phyloP scores from a whole-genome alignment of 2,329 filamentous ascomycete species.

The Cercospora zeina region DNA sequence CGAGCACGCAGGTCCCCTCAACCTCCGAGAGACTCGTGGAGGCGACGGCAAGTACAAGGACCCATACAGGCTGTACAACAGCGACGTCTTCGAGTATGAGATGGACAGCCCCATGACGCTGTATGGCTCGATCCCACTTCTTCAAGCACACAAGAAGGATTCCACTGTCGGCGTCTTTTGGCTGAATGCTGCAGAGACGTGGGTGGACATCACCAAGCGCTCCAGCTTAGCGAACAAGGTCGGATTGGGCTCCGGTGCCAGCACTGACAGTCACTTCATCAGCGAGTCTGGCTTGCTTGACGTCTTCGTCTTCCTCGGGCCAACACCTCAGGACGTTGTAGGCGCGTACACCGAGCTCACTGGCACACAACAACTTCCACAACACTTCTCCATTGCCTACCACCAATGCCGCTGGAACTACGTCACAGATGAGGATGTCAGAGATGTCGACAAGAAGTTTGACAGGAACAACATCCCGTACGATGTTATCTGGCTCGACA shows the following conservation, averaged over 20 bases:
- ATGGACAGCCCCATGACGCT: slow-evolving; percentile 97
- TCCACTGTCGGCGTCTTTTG: slow-evolving; percentile 96
- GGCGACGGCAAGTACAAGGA: slow-evolving; percentile 82
- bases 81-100: slow-evolving; percentile 97
- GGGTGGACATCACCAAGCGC: slow-evolving; percentile 88
- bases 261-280: slow-evolving; percentile 93
- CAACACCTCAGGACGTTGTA: slow-evolving; percentile 77
- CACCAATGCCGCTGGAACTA: slow-evolving; percentile 99
- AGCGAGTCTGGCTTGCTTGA: slow-evolving; percentile 89
- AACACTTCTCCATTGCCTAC: slow-evolving; percentile 88
- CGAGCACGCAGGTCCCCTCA: slow-evolving; percentile 84
- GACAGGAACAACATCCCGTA: slow-evolving; percentile 95
- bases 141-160: slow-evolving; percentile 93
- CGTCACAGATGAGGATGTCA: slow-evolving; percentile 93
- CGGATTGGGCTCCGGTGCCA: slow-evolving; percentile 68
- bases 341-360: slow-evolving; percentile 86
- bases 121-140: slow-evolving; percentile 94
- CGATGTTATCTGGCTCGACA: slow-evolving; percentile 98
- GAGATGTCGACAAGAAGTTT: slow-evolving; percentile 93
- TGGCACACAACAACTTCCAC: slow-evolving; percentile 85
- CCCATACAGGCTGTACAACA: slow-evolving; percentile 92
- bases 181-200: slow-evolving; percentile 95
- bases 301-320: slow-evolving; percentile 91
- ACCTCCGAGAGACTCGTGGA: slow-evolving; percentile 85
- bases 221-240: slow-evolving; percentile 73